A percentile compares a stretch with the other conserved stretches of the same genome.
These are phyloP conservation scores for Chalciporus pseudorubinellus DNA, from an alignment of 768 basidiomycete genomes.

Conservation along the genomic window DNA sequence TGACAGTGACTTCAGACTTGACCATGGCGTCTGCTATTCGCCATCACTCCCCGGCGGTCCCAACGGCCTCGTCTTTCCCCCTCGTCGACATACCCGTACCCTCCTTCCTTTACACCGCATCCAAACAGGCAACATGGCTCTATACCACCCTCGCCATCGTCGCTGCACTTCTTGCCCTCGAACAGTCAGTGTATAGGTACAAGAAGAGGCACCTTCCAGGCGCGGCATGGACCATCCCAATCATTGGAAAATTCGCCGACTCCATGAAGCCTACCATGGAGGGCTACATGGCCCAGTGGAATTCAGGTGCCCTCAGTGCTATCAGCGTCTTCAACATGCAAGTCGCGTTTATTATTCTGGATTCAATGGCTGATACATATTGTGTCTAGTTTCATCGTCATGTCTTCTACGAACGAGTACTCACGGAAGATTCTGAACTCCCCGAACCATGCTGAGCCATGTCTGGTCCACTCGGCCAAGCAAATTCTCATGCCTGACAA, in stretches of 20 bases:
- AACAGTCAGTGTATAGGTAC: constrained; percentile 84
- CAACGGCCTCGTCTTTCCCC: constrained; percentile 41
- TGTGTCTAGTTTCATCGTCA: constrained; percentile 90
- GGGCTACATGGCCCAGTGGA: constrained; percentile 90
- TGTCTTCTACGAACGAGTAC: constrained; percentile 92
- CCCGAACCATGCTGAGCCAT: constrained; percentile 88
- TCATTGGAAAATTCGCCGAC: constrained; percentile 95
- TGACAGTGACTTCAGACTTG: background rate
- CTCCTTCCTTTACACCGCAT: constrained; percentile 39
- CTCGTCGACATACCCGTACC: constrained; percentile 47
- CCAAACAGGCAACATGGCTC: constrained; percentile 45
- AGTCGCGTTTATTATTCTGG: constrained; percentile 24
- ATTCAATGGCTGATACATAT: constrained; percentile 7
- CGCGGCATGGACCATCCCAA: constrained; percentile 88
- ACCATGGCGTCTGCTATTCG: constrained; percentile 35
- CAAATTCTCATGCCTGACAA: constrained; percentile 80
- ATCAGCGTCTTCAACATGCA: constrained; percentile 98
- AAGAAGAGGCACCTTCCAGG: constrained; percentile 92
- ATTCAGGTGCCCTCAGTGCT: constrained; percentile 81
- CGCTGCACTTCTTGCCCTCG: constrained; percentile 73
- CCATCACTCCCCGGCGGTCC: constrained; percentile 32
- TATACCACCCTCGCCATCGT: constrained; percentile 71
- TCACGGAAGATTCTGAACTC: constrained; percentile 96
- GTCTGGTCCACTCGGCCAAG: constrained; percentile 90
- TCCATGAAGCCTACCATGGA: constrained; percentile 90